Evolutionary conservation across 2,329 filamentous ascomycete genomes (phyloP).

Genomic region (Chalara sp.): DNA sequence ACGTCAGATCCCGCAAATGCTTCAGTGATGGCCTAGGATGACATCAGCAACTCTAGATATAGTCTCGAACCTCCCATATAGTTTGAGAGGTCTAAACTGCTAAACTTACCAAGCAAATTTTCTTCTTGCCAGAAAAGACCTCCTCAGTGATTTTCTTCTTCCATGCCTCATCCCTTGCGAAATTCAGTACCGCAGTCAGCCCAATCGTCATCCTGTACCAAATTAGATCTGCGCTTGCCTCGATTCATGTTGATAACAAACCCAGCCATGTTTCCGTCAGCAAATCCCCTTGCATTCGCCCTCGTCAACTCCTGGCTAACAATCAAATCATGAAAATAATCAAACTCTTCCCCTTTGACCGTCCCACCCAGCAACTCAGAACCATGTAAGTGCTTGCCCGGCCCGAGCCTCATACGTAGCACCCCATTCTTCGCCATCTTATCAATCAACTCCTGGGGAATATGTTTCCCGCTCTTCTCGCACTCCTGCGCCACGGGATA

Average conservation of each 20-base stretch:
- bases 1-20: constrained; percentile 83
- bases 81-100: too few relatives aligned
- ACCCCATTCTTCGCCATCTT: constrained; percentile 69
- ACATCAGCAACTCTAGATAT: neutral
- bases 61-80: neutral
- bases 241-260: neutral
- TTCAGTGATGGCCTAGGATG: constrained; percentile 63
- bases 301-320: constrained; percentile 67
- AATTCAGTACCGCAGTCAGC: constrained; percentile 74
- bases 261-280: constrained; percentile 81
- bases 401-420: constrained; percentile 76
- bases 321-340: constrained; percentile 82
- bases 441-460: constrained; percentile 67
- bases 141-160: constrained; percentile 64
- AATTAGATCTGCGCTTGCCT: neutral
- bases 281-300: constrained; percentile 69
- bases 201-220: constrained; percentile 62
- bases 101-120: constrained; percentile 61
- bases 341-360: constrained; percentile 72
- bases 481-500: constrained; percentile 69
- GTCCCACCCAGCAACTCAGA: constrained; percentile 61
- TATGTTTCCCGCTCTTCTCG: constrained; percentile 66
- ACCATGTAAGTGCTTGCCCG: constrained; percentile 74
- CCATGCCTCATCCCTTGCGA: constrained; percentile 59
- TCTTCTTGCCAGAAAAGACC: constrained; percentile 74